A percentile compares a stretch with the other conserved stretches of the same genome.
These are phyloP conservation scores for Trypanosoma theileri DNA, from an alignment of 208 protist genomes.

Conservation along the genomic window DNA sequence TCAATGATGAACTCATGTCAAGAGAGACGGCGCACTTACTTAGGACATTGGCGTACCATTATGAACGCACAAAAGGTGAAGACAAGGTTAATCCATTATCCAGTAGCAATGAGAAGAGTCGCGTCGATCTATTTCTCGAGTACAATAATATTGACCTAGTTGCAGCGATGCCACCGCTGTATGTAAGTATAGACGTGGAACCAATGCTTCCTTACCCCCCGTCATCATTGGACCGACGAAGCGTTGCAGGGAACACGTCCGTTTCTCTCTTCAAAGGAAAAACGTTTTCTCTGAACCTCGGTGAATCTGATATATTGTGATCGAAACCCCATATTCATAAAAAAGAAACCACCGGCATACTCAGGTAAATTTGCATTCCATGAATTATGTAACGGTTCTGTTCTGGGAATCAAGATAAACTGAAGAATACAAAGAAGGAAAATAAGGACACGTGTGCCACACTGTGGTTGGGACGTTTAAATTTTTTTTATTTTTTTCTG, in stretches of 20 bases:
- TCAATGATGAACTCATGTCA: constrained; percentile 80
- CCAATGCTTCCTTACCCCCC: not conserved
- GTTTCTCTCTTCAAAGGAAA: constrained; percentile 25
- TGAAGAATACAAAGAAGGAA: too few species aligned
- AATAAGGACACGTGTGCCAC: too few species aligned
- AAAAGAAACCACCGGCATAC: too few species aligned
- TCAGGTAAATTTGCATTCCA: too few species aligned
- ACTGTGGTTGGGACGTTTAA: too few species aligned
- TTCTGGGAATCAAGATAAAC: too few species aligned
- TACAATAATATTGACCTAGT: constrained; percentile 17
- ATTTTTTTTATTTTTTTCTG: too few species aligned
- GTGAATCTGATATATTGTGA: not conserved
- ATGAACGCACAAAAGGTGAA: constrained; percentile 21
- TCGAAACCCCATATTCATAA: too few species aligned
- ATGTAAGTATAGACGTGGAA: constrained; percentile 5
- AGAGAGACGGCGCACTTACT: constrained; percentile 49
- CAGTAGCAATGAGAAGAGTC: not conserved
- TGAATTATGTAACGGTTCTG: too few species aligned
- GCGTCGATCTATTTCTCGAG: constrained; percentile 14
- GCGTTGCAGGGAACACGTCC: constrained; percentile 18
- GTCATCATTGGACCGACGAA: constrained; percentile 8
- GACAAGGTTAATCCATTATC: not conserved
- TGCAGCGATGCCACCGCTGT: not conserved
- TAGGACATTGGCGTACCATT: constrained; percentile 38
- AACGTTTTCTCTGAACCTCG: constrained; percentile 6